These are phyloP conservation scores for Colletotrichum sp. DNA, from an alignment of 2,329 filamentous ascomycete genomes.

Conservation along the genomic window DNA sequence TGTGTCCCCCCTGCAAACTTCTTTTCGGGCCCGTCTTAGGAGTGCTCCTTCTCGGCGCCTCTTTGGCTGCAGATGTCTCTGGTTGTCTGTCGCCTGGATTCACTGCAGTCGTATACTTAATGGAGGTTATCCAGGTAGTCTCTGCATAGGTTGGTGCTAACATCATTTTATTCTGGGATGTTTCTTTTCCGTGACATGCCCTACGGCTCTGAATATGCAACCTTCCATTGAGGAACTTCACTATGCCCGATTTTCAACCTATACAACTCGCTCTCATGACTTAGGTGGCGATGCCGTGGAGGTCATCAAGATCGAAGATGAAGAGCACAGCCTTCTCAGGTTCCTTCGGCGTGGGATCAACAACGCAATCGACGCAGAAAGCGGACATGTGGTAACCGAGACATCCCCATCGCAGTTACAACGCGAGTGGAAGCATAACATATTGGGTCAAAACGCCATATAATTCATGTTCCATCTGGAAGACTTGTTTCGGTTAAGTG, in stretches of 20 bases:
- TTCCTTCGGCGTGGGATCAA: background rate
- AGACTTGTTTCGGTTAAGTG: background rate
- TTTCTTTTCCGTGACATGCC: too few relatives aligned
- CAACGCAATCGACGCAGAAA: background rate
- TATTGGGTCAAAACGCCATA: too few relatives aligned
- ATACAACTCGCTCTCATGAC: accelerated
- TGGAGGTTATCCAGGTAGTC: background rate
- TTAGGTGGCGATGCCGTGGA: accelerated
- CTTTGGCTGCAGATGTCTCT: background rate
- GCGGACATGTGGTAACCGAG: background rate
- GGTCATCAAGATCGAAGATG: background rate
- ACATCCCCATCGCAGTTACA: too few relatives aligned
- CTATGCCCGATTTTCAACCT: background rate
- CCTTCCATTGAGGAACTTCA: background rate
- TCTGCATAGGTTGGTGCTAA: background rate
- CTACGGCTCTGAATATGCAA: background rate
- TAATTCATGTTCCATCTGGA: background rate
- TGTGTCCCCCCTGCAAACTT: background rate
- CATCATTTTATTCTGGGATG: background rate
- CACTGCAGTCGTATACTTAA: background rate
- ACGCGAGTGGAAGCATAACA: too few relatives aligned
- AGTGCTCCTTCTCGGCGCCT: background rate
- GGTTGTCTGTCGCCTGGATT: background rate
- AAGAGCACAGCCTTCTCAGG: background rate
- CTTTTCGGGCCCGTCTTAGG: background rate